These are phyloP conservation scores for Pharus latifolius DNA, from an alignment of 176 grass and related monocot species.

Conservation along the genomic window DNA sequence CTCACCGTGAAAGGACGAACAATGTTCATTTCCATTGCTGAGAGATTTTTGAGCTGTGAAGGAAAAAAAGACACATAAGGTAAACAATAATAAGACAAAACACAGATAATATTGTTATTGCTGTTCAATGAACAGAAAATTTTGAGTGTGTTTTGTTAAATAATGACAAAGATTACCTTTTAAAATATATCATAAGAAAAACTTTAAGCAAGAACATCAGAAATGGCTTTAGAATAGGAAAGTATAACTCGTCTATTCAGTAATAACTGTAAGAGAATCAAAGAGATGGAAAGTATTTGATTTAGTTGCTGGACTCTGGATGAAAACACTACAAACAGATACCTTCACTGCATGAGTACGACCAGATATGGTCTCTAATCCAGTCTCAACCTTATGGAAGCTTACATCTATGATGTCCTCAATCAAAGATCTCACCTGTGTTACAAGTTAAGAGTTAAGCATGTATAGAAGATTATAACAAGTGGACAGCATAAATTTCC, in stretches of 20 bases:
- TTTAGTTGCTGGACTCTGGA: not conserved
- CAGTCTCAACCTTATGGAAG: constrained; percentile 93
- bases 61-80: not conserved
- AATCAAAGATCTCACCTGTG: constrained; percentile 82
- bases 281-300: not conserved
- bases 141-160: not conserved
- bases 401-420: constrained; percentile 98
- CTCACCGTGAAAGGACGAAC: constrained; percentile 90
- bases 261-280: not conserved
- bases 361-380: constrained; percentile 84
- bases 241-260: not conserved
- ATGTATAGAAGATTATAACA: not conserved
- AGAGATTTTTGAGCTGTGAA: constrained; percentile 91
- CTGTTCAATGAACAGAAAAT: not conserved
- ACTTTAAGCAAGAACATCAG: not conserved
- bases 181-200: not conserved
- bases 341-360: constrained; percentile 98
- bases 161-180: not conserved
- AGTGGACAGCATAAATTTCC: not conserved
- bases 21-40: constrained; percentile 97
- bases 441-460: constrained; percentile 5
- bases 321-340: not conserved
- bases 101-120: not conserved
- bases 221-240: not conserved
- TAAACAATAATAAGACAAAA: too few relatives aligned